These are phyloP conservation scores for Euryodendron excelsum DNA, from an alignment of 148 eudicot species.

Conservation along the genomic window DNA sequence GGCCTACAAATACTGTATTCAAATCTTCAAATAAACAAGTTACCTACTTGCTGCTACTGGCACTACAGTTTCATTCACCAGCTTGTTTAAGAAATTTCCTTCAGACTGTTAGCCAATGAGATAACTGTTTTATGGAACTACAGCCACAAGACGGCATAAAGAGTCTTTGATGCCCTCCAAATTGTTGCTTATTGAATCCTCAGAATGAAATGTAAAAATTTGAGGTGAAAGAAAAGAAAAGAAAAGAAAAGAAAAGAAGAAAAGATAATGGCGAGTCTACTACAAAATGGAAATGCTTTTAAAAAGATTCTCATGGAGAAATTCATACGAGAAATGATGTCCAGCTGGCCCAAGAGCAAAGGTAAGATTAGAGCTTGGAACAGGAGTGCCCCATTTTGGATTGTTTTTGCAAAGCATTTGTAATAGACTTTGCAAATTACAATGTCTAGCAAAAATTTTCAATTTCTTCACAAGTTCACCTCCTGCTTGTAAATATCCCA, in stretches of 20 bases:
- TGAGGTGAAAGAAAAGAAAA: neutral
- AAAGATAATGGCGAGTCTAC: neutral
- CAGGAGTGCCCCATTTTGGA: constrained; percentile 69
- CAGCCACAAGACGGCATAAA: neutral
- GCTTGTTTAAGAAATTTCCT: neutral
- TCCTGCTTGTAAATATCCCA: constrained; percentile 56
- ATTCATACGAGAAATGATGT: constrained; percentile 51
- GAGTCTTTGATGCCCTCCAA: neutral
- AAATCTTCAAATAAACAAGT: neutral
- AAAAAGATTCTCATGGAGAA: constrained; percentile 1
- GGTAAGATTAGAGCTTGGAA: constrained; percentile 57
- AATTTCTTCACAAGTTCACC: constrained; percentile 53
- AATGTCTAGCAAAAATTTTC: constrained; percentile 61
- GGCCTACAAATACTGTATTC: neutral
- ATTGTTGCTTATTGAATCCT: constrained; percentile 1
- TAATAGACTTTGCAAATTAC: constrained; percentile 55
- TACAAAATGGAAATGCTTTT: neutral
- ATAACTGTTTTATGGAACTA: neutral
- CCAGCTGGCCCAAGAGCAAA: constrained; percentile 64
- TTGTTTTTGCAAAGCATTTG: constrained; percentile 47
- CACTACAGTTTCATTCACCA: neutral
- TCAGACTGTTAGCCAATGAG: neutral
- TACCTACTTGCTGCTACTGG: neutral
- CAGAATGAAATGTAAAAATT: neutral
- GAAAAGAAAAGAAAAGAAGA: neutral